phyloP scores from a whole-genome alignment of 768 basidiomycete species.

The Leccinum variicolor region DNA sequence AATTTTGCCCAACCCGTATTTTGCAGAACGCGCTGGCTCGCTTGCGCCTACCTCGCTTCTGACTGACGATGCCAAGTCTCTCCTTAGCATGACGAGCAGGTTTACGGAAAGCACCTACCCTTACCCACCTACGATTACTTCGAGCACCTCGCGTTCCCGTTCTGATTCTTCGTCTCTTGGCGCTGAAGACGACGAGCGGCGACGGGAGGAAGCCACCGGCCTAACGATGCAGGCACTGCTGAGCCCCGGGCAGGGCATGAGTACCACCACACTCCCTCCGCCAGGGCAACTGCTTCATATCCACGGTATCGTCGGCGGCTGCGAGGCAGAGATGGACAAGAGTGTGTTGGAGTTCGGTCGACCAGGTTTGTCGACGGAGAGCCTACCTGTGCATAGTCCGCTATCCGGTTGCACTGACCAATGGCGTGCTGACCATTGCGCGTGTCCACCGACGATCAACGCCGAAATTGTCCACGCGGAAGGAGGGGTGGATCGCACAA shows the following conservation, averaged over 20 bases:
- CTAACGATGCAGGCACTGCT: conserved; percentile 18
- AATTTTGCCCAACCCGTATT: conserved; percentile 1
- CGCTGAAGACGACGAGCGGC: conserved; percentile 20
- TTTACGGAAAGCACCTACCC: conserved; percentile 28
- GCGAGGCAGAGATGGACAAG: conserved; percentile 53
- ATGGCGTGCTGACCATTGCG: background rate
- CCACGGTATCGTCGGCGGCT: background rate
- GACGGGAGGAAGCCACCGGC: conserved; percentile 22
- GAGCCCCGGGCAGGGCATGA: conserved; percentile 21
- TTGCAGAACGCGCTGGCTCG: conserved; percentile 14
- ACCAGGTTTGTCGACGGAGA: conserved; percentile 75
- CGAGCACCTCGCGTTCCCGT: conserved; percentile 15
- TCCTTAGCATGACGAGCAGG: conserved; percentile 27
- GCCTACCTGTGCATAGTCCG: conserved; percentile 38
- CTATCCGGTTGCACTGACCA: background rate
- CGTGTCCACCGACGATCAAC: conserved; percentile 5
- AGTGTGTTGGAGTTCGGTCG: conserved; percentile 75
- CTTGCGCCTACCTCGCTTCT: conserved; percentile 17
- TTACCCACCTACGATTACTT: conserved; percentile 20
- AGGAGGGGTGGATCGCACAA: background rate
- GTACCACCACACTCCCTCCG: conserved; percentile 35
- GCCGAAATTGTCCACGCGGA: background rate
- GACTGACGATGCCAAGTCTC: conserved; percentile 26
- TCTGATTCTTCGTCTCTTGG: conserved; percentile 21
- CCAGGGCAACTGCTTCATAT: conserved; percentile 2